Base-by-base conservation (phyloP, 176 grass and related monocot species). In the Saccharum spontaneum region DNA sequence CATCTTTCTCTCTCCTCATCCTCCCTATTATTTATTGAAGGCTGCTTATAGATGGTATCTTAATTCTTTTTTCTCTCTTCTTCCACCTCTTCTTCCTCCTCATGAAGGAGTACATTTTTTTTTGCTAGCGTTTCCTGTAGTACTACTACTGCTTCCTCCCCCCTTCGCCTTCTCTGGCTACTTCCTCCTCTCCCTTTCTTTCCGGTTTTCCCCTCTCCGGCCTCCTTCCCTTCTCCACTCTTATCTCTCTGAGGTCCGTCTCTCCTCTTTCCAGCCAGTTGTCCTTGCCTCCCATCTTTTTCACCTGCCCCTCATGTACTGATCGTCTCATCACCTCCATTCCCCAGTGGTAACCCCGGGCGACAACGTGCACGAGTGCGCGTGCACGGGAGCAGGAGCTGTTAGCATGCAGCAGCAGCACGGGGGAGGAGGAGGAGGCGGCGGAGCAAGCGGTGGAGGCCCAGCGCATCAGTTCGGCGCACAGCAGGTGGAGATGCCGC, bases 401-500 rank as follows among this genome's bases (percentile, higher is more conserved):
- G 44, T 3, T 74, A 79, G 50, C 76, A 98, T 92, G 89, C 89
- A 95, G 73, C 88, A 93, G 67, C 89, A 93, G 78, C 54, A 84
- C 69, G 69, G 69, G 39, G 69, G 78, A 37, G 70, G 80, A 62
- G 78, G 67, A 72, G 79, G 17, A 6, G 69, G 49, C 4, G 49
- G 78, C 28, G 74, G 3, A 13, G 69, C 66, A 37, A 62, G 67
- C 16, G 84, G 85, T 8, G 84, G 79, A 38, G 85, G 76, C 48
- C 41, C 82, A 69, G 20, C 61, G 28, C 65, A 83, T 77, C 78
- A 88, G 75, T 85, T 73, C 78, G 65, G 91, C 82, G 79, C 73
- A 15, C 90, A 82, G 49, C 68, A 69, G 59, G 13, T 79, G 49
- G 96, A 95, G 76, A 94, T 95, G 93, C 41, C 86, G 64, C 83